phyloP scores from a whole-genome alignment of 2,329 filamentous ascomycete genomes.

The Cryphonectria nitschkei region DNA sequence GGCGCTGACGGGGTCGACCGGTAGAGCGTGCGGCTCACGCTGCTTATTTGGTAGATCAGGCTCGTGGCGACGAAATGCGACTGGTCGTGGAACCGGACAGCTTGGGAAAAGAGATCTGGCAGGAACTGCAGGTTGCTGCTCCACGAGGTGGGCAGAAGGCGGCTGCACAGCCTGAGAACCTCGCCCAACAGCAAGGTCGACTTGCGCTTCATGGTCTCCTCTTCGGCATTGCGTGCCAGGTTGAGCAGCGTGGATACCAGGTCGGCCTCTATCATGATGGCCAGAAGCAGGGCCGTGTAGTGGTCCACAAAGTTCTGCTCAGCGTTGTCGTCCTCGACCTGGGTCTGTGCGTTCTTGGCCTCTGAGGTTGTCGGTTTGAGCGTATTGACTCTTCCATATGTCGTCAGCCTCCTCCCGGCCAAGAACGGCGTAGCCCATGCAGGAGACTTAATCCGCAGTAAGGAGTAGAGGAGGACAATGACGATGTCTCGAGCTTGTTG shows the following conservation, averaged over 20 bases:
- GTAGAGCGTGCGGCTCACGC: constrained; percentile 90
- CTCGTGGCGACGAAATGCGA: constrained; percentile 80
- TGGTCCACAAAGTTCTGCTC: constrained; percentile 90
- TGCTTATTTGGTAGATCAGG: constrained; percentile 97
- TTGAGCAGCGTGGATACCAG: constrained; percentile 65
- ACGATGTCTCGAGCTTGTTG: constrained; percentile 71
- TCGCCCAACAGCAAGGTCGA: constrained; percentile 90
- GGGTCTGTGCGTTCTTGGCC: constrained; percentile 52
- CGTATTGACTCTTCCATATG: constrained; percentile 91
- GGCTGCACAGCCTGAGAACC: constrained; percentile 85
- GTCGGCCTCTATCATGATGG: constrained; percentile 81
- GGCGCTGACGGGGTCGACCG: constrained; percentile 65
- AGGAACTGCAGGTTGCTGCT: constrained; percentile 85
- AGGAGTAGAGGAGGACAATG: constrained; percentile 80
- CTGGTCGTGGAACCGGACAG: constrained; percentile 71
- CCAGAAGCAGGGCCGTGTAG: constrained; percentile 86
- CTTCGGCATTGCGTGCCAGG: constrained; percentile 70
- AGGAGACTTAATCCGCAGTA: constrained; percentile 86
- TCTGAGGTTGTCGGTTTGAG: constrained; percentile 64
- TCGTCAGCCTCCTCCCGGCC: constrained; percentile 88
- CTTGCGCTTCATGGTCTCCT: constrained; percentile 77
- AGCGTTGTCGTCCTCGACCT: constrained; percentile 67
- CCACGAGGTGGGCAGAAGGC: constrained; percentile 79
- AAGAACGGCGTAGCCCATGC: constrained; percentile 96
- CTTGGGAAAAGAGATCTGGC: constrained; percentile 80